Percentiles rank a stretch among this genome's conserved stretches.
These are phyloP conservation scores for Epichloe scottii DNA, from an alignment of 2,329 filamentous ascomycete species.

Conservation along the genomic window DNA sequence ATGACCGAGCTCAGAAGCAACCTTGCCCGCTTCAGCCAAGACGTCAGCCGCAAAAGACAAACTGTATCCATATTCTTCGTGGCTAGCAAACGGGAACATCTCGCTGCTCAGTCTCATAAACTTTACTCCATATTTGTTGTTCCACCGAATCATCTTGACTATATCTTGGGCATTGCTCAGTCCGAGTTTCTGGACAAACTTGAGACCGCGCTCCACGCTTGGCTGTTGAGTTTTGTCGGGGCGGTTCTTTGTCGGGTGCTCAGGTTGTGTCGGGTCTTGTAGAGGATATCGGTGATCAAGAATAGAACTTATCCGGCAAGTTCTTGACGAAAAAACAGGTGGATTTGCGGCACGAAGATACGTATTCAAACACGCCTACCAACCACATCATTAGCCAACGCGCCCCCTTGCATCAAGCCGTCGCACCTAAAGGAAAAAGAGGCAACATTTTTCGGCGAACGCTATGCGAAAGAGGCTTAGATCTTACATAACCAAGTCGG, in stretches of 20 bases:
- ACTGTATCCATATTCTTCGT: conserved; percentile 75
- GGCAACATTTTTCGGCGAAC: neutral
- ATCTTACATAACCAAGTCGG: conserved; percentile 68
- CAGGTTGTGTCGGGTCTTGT: conserved; percentile 58
- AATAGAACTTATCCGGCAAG: conserved; percentile 83
- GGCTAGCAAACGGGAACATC: conserved; percentile 94
- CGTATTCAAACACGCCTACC: conserved; percentile 75
- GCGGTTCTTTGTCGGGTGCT: conserved; percentile 75
- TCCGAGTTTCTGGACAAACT: conserved; percentile 65
- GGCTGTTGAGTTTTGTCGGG: conserved; percentile 63
- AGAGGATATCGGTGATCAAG: conserved; percentile 79
- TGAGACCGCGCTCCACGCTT: conserved; percentile 52
- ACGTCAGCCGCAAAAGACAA: conserved; percentile 71
- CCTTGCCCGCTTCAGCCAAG: conserved; percentile 62
- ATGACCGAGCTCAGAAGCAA: conserved; percentile 69
- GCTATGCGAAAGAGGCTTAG: neutral
- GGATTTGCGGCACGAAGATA: conserved; percentile 74
- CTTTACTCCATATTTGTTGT: conserved; percentile 80
- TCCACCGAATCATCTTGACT: conserved; percentile 79
- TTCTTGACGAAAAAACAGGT: conserved; percentile 80
- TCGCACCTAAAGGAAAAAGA: neutral
- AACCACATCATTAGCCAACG: conserved; percentile 5
- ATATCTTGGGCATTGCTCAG: conserved; percentile 76
- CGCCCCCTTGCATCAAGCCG: neutral
- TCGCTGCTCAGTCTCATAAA: conserved; percentile 89